A percentile compares a stretch with the other conserved stretches of the same genome.
phyloP scores from a whole-genome alignment of 208 protist species.

The Leishmania lainsoni region DNA sequence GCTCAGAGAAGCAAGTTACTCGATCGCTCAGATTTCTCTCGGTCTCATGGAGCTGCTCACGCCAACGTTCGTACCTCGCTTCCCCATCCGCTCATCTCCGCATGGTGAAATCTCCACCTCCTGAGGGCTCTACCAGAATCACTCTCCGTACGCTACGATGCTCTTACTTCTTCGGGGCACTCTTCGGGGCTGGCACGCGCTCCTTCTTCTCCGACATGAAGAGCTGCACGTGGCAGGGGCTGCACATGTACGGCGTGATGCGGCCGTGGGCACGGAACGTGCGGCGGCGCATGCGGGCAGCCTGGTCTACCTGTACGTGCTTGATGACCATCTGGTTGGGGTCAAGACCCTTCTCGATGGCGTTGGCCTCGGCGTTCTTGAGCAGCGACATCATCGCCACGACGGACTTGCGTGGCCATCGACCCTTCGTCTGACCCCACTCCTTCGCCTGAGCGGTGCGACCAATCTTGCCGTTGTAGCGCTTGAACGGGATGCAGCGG shows the following conservation, averaged over 20 bases:
- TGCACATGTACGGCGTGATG: conserved; percentile 95
- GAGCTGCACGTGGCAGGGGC: conserved; percentile 90
- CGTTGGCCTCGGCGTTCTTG: conserved; percentile 94
- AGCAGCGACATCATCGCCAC: conserved; percentile 90
- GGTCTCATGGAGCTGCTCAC: not conserved
- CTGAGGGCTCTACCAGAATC: not conserved
- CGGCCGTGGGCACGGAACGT: conserved; percentile 96
- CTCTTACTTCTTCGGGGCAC: conserved; percentile 76
- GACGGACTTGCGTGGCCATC: conserved; percentile 96
- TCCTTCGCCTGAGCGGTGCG: conserved; percentile 93
- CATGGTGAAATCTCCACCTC: not conserved
- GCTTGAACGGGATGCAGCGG: conserved; percentile 94
- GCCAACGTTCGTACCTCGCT: no score
- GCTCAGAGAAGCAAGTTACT: not conserved
- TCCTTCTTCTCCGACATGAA: conserved; percentile 85
- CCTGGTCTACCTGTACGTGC: conserved; percentile 93
- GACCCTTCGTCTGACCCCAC: conserved; percentile 91
- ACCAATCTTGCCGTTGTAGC: conserved; percentile 93
- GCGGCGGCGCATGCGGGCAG: conserved; percentile 90
- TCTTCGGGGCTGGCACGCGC: conserved; percentile 75
- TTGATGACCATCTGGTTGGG: conserved; percentile 92
- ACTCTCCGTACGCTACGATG: not conserved
- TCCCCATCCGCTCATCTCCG: not conserved
- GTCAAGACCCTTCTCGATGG: conserved; percentile 92
- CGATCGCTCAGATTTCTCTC: not conserved